Percentiles rank a stretch among this genome's conserved stretches.
Conservation (phyloP, 768 basidiomycete genomes). For the Rhodotorula graminis region DNA sequence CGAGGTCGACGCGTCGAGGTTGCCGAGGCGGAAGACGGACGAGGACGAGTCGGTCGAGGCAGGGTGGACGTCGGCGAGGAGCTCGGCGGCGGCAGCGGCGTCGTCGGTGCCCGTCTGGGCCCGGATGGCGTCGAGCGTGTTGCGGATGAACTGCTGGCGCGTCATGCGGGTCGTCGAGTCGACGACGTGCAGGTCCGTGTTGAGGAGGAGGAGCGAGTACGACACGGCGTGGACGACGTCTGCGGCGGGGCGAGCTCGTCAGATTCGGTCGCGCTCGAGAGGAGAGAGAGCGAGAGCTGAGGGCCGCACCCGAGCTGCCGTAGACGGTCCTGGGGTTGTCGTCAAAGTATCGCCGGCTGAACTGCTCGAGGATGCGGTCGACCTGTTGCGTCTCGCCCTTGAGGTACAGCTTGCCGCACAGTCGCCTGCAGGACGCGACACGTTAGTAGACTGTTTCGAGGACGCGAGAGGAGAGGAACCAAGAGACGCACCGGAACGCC, state of each 20-base stretch:
- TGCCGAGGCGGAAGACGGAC: constrained; percentile 4
- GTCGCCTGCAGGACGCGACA: constrained; percentile 54
- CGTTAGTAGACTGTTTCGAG: neutral
- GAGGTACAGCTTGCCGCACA: constrained; percentile 86
- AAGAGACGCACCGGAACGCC: constrained; percentile 68
- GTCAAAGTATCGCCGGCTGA: constrained; percentile 83
- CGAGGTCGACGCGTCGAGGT: neutral
- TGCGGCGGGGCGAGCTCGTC: constrained; percentile 41
- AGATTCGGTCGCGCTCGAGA: neutral
- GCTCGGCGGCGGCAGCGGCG: neutral
- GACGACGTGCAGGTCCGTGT: constrained; percentile 96
- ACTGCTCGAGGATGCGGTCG: constrained; percentile 88
- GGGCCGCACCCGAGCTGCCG: constrained; percentile 69
- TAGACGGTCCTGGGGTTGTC: constrained; percentile 78
- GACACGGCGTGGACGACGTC: constrained; percentile 92
- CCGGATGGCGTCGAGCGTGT: constrained; percentile 79
- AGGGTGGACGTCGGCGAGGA: neutral
- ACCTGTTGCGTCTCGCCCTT: constrained; percentile 98
- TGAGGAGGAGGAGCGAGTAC: constrained; percentile 86
- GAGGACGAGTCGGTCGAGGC: neutral
- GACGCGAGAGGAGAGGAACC: no score
- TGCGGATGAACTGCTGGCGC: constrained; percentile 79
- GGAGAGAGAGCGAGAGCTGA: neutral
- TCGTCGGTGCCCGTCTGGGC: constrained; percentile 55
- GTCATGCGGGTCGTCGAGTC: constrained; percentile 87